Evolutionary conservation across 805 yeast species (phyloP), one percentile per base, ranked within the genome.

Genomic region (Wickerhamiella vanderwaltii): DNA sequence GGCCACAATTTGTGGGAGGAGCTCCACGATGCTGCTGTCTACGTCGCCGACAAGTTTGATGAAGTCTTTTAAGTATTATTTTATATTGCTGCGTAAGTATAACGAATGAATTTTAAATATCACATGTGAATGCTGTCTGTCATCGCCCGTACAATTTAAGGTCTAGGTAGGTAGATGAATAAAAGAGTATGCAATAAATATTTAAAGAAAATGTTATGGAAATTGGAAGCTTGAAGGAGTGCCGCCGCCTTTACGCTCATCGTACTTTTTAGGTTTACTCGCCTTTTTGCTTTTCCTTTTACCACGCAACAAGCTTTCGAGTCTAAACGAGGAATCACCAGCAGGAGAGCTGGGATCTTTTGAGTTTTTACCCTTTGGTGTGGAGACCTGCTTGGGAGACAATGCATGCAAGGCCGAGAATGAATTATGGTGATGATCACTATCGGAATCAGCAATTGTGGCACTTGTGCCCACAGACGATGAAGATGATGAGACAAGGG

Each of bases 281-380:
- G 18, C 36, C 17, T 53, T 35, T 18, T 33, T 50, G 7, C 47
- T 48, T 7, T 43, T 44, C 7, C 54, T 43, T 19, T 54, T 50
- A 5, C 61, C 61, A 11, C 60, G 29, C 17, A 61, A 45, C 9
- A 61, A 44, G 28, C 56, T 49, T 32, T 61, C 65, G 1, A 61
- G 50, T 9, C 64, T 43, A 55, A 61, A 61, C 1, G 62, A 52
- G 6, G 58, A 46, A 29, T 60, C 64, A 3, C 48, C 45, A 19
- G 34, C 16, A 13, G 25, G 24, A 12, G 2, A 51, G 41, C 18
- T 45, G 36, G 13, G 17, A 9, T 18, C 36, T 19, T 33, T 33
- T 16, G 36, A 17, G 16, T 13, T 5, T n/a, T 33, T 33, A 12
- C 24, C 26, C 4, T 22, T 20, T 3, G 35, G 35, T 24, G 33